Percentiles rank a stretch among this genome's conserved stretches.
Evolutionary conservation across 371 early-diverging fungal genomes (phyloP).

Genomic region (Apophysomyces trapeziformis): DNA sequence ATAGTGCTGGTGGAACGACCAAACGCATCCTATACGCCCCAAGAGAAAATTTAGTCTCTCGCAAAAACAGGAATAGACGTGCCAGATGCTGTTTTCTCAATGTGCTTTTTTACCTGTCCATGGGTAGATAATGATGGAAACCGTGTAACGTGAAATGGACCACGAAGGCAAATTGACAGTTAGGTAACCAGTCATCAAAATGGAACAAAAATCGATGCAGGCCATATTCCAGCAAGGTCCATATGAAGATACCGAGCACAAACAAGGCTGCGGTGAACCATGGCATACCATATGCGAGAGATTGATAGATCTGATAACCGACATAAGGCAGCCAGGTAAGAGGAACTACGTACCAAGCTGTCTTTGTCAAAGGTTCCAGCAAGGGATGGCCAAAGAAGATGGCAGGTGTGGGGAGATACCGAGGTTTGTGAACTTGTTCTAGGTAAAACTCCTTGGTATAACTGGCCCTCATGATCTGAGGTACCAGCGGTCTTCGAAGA

Average conservation of each 20-base stretch:
- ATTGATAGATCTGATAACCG: constrained; percentile 34
- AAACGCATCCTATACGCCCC: background rate
- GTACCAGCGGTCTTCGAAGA: constrained; percentile 76
- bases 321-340: constrained; percentile 82
- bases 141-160: constrained; percentile 91
- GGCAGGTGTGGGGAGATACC: constrained; percentile 78
- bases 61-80: background rate
- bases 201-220: constrained; percentile 94
- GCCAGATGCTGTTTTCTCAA: no score
- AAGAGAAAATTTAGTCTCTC: background rate
- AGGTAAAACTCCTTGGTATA: constrained; percentile 84
- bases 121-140: constrained; percentile 93
- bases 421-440: constrained; percentile 91
- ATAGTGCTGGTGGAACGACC: constrained; percentile 89
- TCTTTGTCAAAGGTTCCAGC: constrained; percentile 83
- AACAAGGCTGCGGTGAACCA: constrained; percentile 36
- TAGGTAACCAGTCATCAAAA: constrained; percentile 84
- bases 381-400: constrained; percentile 75
- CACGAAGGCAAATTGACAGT: constrained; percentile 70
- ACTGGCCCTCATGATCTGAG: constrained; percentile 75
- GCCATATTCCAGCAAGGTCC: constrained; percentile 82
- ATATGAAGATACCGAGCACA: constrained; percentile 70
- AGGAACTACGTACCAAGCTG: constrained; percentile 92
- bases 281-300: constrained; percentile 17
- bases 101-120: constrained; percentile 72